Percentiles rank a stretch among this genome's conserved stretches.
Conservation (phyloP, 2,329 filamentous ascomycete genomes). For the Sclerotinia borealis region DNA sequence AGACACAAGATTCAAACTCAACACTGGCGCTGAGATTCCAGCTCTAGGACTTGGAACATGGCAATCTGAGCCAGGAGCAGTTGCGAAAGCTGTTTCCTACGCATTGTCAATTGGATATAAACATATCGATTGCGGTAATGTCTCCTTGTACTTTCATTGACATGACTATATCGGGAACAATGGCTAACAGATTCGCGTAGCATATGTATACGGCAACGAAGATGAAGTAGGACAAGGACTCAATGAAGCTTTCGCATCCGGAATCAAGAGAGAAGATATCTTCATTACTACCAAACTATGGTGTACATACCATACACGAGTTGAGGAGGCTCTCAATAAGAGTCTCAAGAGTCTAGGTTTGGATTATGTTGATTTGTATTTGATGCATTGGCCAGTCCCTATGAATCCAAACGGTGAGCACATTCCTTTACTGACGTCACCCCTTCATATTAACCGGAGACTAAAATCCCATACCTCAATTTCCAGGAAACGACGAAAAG, state of each 20-base stretch:
- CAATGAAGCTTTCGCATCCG: constrained; percentile 59
- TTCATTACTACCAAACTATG: constrained; percentile 64
- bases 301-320: constrained; percentile 68
- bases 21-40: constrained; percentile 33
- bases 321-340: constrained; percentile 64
- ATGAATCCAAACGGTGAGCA: constrained; percentile 66
- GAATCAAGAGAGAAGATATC: constrained; percentile 57
- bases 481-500: constrained; percentile 57
- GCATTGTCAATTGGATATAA: constrained; percentile 45
- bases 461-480: constrained; percentile 3
- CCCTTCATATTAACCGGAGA: constrained; percentile 5
- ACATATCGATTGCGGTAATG: constrained; percentile 40
- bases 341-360: constrained; percentile 67
- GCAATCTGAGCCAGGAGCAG: constrained; percentile 38
- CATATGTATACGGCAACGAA: constrained; percentile 77
- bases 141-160: neutral
- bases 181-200: constrained; percentile 32
- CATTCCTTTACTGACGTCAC: neutral
- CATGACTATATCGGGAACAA: constrained; percentile 35
- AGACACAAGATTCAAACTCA: constrained; percentile 28
- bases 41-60: constrained; percentile 41
- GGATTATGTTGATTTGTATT: constrained; percentile 74
- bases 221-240: constrained; percentile 75
- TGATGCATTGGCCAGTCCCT: constrained; percentile 79
- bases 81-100: constrained; percentile 33